Evolutionary conservation across 768 basidiomycete genomes (phyloP), one percentile per base, ranked within the genome.

Genomic region (Dendrothele bispora): DNA sequence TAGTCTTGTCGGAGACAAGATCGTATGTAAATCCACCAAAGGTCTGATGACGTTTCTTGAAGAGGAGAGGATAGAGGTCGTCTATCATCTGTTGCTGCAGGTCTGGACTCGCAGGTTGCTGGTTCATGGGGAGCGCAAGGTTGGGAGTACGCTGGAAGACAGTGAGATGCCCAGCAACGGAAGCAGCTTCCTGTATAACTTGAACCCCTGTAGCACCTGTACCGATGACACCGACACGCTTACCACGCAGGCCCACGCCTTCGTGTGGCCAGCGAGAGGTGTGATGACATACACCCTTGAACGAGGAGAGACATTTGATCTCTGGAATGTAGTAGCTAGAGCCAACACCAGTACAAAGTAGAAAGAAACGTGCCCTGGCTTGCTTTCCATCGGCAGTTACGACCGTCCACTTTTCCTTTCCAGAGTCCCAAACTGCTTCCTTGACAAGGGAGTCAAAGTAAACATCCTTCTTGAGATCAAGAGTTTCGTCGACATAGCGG

Each of bases 401-500:
- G 24, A 49, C 36, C 14, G 25, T 42, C 56, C 56, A 58, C 2
- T 46, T 29, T 12, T 55, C 36, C 8, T 25, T 42, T 10, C 22
- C 25, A 12, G 28, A 34, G 25, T 55, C 39, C 25, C 50, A 57
- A 15, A 43, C 11, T n/a, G 55, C 55, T 11, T 46, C 40, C 10
- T 32, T 29, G 25, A 54, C 53, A 10, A 37, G 30, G 20, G 55
- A 49, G 21, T 52, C 44, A 25, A 57, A 51, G 17, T n/a, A 21
- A 7, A 54, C 45, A 39, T 57, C 55, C 20, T 39, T 34, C 3
- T 43, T 46, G 5, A 54, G 38, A 36, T 54, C 50, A 15, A 51
- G 42, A 26, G 45, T 54, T 18, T 52, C 39, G 39, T 51, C 55
- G 18, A 57, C 46, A 29, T 51, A 42, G 15, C 50, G 40, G 39